A percentile compares a stretch with the other conserved stretches of the same genome.
Conservation (phyloP, 441 rosid genomes). For the Populus hybrid region DNA sequence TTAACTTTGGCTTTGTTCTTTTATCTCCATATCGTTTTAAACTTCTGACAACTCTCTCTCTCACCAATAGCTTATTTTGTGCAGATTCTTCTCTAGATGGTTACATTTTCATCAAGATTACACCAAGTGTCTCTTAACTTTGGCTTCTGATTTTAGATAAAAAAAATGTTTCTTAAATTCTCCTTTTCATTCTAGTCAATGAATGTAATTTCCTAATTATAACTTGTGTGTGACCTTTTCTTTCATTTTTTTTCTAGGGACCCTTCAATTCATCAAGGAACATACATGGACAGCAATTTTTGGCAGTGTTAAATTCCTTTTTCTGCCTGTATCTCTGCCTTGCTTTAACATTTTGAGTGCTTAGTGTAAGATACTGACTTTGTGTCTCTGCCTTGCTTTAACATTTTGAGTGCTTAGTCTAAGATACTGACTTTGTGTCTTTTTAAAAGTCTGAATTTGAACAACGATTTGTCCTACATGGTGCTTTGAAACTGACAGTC, state of each 20-base stretch:
- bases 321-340: neutral
- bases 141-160: neutral
- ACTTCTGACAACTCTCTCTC: neutral
- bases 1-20: neutral
- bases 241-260: neutral
- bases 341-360: too few relatives aligned
- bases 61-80: neutral
- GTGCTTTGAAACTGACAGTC: neutral
- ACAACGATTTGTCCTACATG: neutral
- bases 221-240: neutral
- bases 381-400: too few relatives aligned
- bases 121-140: neutral
- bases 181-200: neutral
- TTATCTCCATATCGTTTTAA: neutral
- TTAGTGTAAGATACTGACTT: neutral
- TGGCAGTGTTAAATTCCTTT: neutral
- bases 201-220: neutral
- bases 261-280: neutral
- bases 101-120: too few relatives aligned
- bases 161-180: neutral
- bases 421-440: neutral
- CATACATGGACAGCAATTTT: neutral
- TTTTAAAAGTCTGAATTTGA: neutral
- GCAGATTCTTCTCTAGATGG: too few relatives aligned
- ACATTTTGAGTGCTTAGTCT: too few relatives aligned